Conservation (phyloP, 2,329 filamentous ascomycete species). For the Calonectria ilicicola region DNA sequence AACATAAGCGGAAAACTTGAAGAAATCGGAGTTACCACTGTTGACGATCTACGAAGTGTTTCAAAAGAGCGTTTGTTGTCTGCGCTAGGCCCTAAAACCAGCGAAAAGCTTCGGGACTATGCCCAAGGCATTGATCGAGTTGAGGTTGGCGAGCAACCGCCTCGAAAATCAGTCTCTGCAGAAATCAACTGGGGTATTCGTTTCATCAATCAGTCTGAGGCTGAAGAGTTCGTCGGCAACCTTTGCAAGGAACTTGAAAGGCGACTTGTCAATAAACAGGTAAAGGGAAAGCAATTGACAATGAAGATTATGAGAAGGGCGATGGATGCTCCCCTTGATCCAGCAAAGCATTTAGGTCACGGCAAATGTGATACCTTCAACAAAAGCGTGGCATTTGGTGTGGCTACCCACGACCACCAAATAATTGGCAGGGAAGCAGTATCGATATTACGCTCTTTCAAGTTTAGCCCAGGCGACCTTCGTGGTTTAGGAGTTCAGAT, state of each 20-base stretch:
- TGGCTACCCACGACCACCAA: slow-evolving; percentile 82
- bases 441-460: slow-evolving; percentile 84
- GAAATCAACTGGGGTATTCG: slow-evolving; percentile 99
- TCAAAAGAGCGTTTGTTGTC: slow-evolving; percentile 81
- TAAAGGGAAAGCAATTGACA: slow-evolving; percentile 89
- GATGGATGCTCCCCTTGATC: slow-evolving; percentile 88
- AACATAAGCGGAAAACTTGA: slow-evolving; percentile 90
- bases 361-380: slow-evolving; percentile 96
- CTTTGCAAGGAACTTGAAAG: slow-evolving; percentile 87
- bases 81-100: slow-evolving; percentile 89
- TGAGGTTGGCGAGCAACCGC: slow-evolving; percentile 86
- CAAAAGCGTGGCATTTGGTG: slow-evolving; percentile 85
- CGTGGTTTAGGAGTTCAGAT: slow-evolving; percentile 92
- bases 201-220: slow-evolving; percentile 91
- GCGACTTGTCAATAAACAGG: slow-evolving; percentile 82
- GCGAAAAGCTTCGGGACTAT: slow-evolving; percentile 91
- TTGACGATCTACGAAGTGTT: slow-evolving; percentile 84
- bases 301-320: slow-evolving; percentile 95
- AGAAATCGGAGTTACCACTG: slow-evolving; percentile 83
- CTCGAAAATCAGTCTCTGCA: slow-evolving; percentile 94
- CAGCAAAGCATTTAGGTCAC: slow-evolving; percentile 92
- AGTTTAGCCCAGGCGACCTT: slow-evolving; percentile 91
- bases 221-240: slow-evolving; percentile 89
- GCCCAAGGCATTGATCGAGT: slow-evolving; percentile 86
- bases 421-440: slow-evolving; percentile 84